Percentiles rank a stretch among this genome's conserved stretches.
Conservation (phyloP, 2,329 filamentous ascomycete genomes). For the Endoconidiophora polonica region DNA sequence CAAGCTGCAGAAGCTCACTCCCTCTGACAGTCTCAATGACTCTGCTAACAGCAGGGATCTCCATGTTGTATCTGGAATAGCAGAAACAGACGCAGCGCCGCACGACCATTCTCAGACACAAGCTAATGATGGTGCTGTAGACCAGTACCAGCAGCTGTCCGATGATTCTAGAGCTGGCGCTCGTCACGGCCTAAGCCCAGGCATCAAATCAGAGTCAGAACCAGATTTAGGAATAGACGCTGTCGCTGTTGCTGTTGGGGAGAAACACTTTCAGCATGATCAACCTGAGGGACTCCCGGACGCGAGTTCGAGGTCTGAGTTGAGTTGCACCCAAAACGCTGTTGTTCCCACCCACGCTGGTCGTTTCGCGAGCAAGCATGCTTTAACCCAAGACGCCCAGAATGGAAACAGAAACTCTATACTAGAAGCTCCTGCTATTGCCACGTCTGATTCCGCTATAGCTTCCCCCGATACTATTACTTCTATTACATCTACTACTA, state of each 20-base stretch:
- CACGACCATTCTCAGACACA: slow-evolving; percentile 8
- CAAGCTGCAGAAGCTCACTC: background rate
- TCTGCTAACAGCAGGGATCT: background rate
- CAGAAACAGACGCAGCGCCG: slow-evolving; percentile 11
- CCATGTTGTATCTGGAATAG: background rate
- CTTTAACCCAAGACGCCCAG: slow-evolving; percentile 5
- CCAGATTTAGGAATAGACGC: background rate
- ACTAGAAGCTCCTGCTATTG: background rate
- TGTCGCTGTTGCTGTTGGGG: background rate
- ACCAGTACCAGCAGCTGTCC: background rate
- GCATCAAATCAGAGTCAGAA: background rate
- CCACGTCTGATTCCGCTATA: background rate
- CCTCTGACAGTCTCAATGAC: background rate
- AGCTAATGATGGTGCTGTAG: background rate
- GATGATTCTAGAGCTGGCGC: background rate
- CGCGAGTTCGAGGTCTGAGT: slow-evolving; percentile 3
- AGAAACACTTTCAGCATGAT: slow-evolving; percentile 11
- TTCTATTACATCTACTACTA: slow-evolving; percentile 1
- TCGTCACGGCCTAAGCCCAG: background rate
- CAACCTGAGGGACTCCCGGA: slow-evolving; percentile 9
- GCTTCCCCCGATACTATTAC: slow-evolving; percentile 1
- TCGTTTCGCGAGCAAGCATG: slow-evolving; percentile 9
- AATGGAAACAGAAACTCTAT: background rate
- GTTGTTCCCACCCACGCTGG: background rate
- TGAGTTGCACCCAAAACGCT: slow-evolving; percentile 8